Percentiles rank a stretch among this genome's conserved stretches.
Evolutionary conservation across 345 rosid species (phyloP).

Genomic region (Dipteronia sinensis): DNA sequence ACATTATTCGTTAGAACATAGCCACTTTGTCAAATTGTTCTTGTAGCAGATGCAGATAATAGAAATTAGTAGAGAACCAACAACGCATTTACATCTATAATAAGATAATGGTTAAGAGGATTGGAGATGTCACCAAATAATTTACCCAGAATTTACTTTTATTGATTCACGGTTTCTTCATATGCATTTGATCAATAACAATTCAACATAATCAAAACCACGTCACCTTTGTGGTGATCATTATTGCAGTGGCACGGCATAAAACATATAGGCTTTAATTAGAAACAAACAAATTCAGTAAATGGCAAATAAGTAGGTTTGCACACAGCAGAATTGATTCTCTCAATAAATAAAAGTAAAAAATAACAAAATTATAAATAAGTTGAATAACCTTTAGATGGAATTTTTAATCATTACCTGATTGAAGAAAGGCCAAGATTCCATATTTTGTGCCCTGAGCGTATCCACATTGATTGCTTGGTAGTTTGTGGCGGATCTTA

Average conservation of each 20-base stretch:
- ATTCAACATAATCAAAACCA: neutral
- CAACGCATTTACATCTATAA: neutral
- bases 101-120: neutral
- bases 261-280: neutral
- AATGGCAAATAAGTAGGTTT: neutral
- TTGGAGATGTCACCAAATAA: neutral
- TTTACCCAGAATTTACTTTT: neutral
- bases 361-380: neutral
- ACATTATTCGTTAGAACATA: neutral
- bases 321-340: neutral
- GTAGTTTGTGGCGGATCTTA: conserved; percentile 74
- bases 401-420: conserved; percentile 46
- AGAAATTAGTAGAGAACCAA: neutral
- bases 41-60: neutral
- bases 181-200: neutral
- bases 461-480: conserved; percentile 88
- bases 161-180: neutral
- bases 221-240: neutral
- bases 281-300: neutral
- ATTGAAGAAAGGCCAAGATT: conserved; percentile 87
- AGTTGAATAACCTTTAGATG: neutral
- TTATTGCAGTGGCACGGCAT: neutral
- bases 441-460: conserved; percentile 84
- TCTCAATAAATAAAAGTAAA: neutral
- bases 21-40: neutral